Evolutionary conservation across 1,139 yeast genomes (phyloP), one percentile per base, ranked within the genome.

Genomic region (Dujonia santamariae): DNA sequence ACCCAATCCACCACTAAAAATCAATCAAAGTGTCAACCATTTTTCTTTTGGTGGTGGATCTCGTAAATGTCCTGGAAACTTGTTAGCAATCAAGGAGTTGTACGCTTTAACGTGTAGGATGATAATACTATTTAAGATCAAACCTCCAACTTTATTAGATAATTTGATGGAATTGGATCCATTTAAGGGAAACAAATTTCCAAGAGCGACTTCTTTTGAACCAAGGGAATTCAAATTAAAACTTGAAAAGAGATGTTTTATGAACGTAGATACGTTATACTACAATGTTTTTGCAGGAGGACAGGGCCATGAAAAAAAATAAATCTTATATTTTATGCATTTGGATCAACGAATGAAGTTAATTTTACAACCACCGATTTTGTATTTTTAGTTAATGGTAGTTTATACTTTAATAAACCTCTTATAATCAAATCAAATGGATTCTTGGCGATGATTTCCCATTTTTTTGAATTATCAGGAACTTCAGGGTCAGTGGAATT

Each of bases 361-460:
- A 78, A 78, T 40, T 80, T 78, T 15, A 85, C 80, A 4, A 80
- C 78, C 5, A 81, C 74, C 0, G 85, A 72, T 47, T 75, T 72
- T 29, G 65, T 63, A 13, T 67, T 67, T 35, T 67, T 67, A 30
- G 78, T 70, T 45, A 90, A 67, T 1, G 95, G 92, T 33, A 90
- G 64, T 37, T 74, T 76, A 56, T 92, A 90, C 54, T 77, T 79
- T 55, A 90, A 69, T 15, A 81, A 80, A 1, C 98, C 98, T 30
- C 96, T 69, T 2, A 90, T 69, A 19, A 88, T 84, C 47, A 90
- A 64, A 42, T 88, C 96, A 56, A 90, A 90, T 9, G 96, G 96
- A 50, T 86, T 78, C 43, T 78, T 76, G 17, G 85, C 78, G 14
- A 92, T 78, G 15, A 71, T 65, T 36, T 77, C 75, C 98, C 98